These are phyloP conservation scores for Sclerotinia nivalis DNA, from an alignment of 2,329 filamentous ascomycete species.

Conservation along the genomic window DNA sequence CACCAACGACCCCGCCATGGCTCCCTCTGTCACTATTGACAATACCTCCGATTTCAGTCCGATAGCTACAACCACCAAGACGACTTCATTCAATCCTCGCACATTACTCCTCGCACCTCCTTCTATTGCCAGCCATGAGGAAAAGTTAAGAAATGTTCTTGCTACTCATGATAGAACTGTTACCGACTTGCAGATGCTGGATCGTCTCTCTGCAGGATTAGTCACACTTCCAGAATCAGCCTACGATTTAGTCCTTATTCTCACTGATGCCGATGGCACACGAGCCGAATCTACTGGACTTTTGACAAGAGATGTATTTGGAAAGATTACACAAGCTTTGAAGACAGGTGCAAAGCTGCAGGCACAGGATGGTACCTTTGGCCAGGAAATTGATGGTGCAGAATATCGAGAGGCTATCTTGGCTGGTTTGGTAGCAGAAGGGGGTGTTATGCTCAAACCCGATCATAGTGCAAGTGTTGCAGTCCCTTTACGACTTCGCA, in stretches of 20 bases:
- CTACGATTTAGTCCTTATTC: constrained; percentile 83
- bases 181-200: constrained; percentile 96
- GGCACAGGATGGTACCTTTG: constrained; percentile 67
- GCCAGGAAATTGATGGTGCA: constrained; percentile 43
- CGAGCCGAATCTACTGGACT: constrained; percentile 62
- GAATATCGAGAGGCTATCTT: constrained; percentile 79
- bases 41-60: constrained; percentile 39
- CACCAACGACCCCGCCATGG: constrained; percentile 31
- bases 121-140: constrained; percentile 82
- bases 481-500: constrained; percentile 55
- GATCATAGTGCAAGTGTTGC: constrained; percentile 47
- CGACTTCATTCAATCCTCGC: constrained; percentile 44
- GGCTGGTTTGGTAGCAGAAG: constrained; percentile 68
- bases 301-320: constrained; percentile 67
- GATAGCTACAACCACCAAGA: constrained; percentile 29
- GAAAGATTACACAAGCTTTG: constrained; percentile 68
- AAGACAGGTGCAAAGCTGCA: constrained; percentile 67
- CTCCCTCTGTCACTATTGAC: constrained; percentile 39
- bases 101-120: constrained; percentile 88
- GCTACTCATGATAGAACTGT: constrained; percentile 69
- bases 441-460: constrained; percentile 72
- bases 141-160: constrained; percentile 71
- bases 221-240: constrained; percentile 73
- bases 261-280: constrained; percentile 74
- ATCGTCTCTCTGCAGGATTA: constrained; percentile 81